Evolutionary conservation across 1,284 basidiomycete genomes (phyloP), one percentile per base, ranked within the genome.

Genomic region (Leucoagaricus sp.): DNA sequence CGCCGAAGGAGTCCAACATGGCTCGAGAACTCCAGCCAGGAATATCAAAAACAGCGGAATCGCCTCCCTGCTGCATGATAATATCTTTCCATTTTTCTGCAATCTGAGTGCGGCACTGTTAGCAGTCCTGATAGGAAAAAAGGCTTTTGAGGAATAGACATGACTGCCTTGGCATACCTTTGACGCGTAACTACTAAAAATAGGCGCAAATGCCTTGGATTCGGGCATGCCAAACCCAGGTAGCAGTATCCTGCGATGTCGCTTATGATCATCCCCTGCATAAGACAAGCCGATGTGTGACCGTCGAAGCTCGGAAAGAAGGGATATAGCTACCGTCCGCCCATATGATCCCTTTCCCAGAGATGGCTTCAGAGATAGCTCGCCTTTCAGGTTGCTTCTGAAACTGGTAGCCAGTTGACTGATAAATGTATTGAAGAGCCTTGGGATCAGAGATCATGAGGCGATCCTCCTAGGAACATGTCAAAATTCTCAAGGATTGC

Each of bases 1-100:
- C 68, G 3, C 78, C 80, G 34, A 81, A 76, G 6, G 75, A 73
- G 65, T 81, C 80, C 47, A 81, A 60, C 9, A 76, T 72, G 2
- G 73, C 75, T 8, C 73, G 70, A 34, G 75, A 73, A 19, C 72
- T 47, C 75, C 76, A 80, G 5, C 55, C 19, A 10, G 71, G 61
- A 8, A 79, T 59, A 59, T 86, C 72, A 9, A 83, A 55, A 21
- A 76, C 68, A n/a, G 53, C 64, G 1, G 72, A 69, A 4, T 69
- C 63, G 3, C 69, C 66, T 0, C 60, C 40, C 10, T 60, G 64
- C 6, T 62, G 64, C 5, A 53, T 61, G 17, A 80, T 65, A 3
- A 71, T 63, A 26, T 82, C 77, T 52, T 67, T 75, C 83, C 80
- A 82, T 63, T 74, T 74, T 13, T 63, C 53, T 9, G 70, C 69